Conservation (phyloP, 2,329 filamentous ascomycete species). For the Saccharata proteae region DNA sequence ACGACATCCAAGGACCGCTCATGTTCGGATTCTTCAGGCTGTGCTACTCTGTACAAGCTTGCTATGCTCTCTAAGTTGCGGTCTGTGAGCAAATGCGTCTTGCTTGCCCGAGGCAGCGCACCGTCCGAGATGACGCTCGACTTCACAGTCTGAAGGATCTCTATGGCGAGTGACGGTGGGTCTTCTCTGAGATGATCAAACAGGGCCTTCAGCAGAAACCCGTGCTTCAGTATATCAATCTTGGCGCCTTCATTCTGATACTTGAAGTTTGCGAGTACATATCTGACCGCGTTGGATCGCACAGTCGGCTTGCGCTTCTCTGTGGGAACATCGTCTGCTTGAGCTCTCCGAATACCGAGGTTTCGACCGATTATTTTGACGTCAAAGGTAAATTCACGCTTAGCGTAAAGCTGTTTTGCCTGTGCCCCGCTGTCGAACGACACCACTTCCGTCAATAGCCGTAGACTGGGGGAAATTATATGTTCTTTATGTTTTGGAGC, state of each 20-base stretch:
- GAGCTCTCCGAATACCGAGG: conserved; percentile 52
- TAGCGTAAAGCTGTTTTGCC: conserved; percentile 65
- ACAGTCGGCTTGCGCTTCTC: conserved; percentile 63
- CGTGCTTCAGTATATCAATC: conserved; percentile 68
- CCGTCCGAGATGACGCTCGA: conserved; percentile 62
- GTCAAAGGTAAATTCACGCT: conserved; percentile 62
- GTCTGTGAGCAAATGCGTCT: conserved; percentile 64
- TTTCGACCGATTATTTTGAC: conserved; percentile 65
- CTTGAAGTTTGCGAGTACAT: conserved; percentile 67
- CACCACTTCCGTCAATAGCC: conserved; percentile 75
- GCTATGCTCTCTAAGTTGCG: conserved; percentile 58
- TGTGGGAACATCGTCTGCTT: conserved; percentile 42
- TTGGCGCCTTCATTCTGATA: conserved; percentile 68
- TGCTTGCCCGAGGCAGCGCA: conserved; percentile 59
- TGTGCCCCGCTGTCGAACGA: conserved; percentile 74
- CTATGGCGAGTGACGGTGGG: conserved; percentile 58
- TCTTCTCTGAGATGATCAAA: conserved; percentile 71
- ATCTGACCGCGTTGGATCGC: conserved; percentile 69
- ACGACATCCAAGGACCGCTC: conserved; percentile 52
- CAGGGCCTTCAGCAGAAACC: conserved; percentile 54
- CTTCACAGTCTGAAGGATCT: conserved; percentile 61
- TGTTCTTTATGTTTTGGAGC: conserved; percentile 74
- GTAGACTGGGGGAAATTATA: conserved; percentile 76
- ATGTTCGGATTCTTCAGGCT: conserved; percentile 34
- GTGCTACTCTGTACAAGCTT: conserved; percentile 21